Base-by-base conservation (phyloP, 2,329 filamentous ascomycete genomes). In the Laburnicola sp. region DNA sequence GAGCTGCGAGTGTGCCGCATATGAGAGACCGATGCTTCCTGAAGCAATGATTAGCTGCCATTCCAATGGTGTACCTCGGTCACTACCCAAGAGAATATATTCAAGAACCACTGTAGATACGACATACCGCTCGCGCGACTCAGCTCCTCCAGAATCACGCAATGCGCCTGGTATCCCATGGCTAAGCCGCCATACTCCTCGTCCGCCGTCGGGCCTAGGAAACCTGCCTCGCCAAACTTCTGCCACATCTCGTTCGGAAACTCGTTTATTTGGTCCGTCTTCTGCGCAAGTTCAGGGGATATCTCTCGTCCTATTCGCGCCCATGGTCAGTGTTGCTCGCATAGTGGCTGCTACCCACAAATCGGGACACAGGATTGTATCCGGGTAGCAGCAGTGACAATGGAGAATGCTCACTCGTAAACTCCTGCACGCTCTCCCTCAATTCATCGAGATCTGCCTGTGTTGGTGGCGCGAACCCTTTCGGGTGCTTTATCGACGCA, bases 121-220 rank as follows among this genome's bases (percentile, higher is more conserved):
- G 3, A 34, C 52, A 49, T 73, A 74, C 82, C 92, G 45, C 88
- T 93, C 2, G 93, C 93, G 51, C 93, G 83, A 50, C 88, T 94
- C 36, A 99, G 80, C 78, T 97, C 94, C 75, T 99, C 94, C 85
- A 97, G 88, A 39, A 97, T 91, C 5, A 96, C 80, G 69, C 91
- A 96, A 76, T 99, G 94, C 38, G 94, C 93, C 77, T 97, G 93
- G 74, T 97, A 99, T 8, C 94, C 94, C 85, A 97, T 87, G 1
- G 81, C 89, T 39, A 97, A 75, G 2, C 93, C 94, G 32, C 94
- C 94, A 45, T 94, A 91, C 49, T 91, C 87, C 75, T 96, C 91
- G 66, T 96, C 90, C 16, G 91, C 94, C 6, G 94, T 97, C 65
- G 97, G 89, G 52, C 94, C 94, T 26, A 97, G 82, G 62, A 97